Evolutionary conservation across 2,329 filamentous ascomycete species (phyloP).

Genomic region (Penicillium brasilianum): DNA sequence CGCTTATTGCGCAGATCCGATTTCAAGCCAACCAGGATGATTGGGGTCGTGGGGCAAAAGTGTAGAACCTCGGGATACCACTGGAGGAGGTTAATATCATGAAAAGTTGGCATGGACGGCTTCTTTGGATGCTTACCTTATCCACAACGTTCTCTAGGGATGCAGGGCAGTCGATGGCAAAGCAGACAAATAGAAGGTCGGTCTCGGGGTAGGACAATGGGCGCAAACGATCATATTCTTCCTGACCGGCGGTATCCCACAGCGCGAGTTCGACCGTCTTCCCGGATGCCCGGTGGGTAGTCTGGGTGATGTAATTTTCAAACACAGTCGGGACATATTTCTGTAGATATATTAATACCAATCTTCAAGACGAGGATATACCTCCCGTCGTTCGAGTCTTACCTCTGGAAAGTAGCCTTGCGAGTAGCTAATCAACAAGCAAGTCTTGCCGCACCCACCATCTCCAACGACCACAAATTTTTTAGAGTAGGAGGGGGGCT

Average conservation of each 20-base stretch:
- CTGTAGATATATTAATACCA: slow-evolving; percentile 53
- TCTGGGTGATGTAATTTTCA: slow-evolving; percentile 99
- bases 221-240: slow-evolving; percentile 95
- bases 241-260: slow-evolving; percentile 98
- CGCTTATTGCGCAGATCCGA: slow-evolving; percentile 94
- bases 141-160: slow-evolving; percentile 98
- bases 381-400: slow-evolving; percentile 37
- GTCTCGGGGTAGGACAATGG: slow-evolving; percentile 98
- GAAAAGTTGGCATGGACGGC: background rate
- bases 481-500: slow-evolving; percentile 93
- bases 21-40: slow-evolving; percentile 95
- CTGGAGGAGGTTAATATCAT: slow-evolving; percentile 53
- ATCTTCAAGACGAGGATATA: background rate
- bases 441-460: slow-evolving; percentile 98
- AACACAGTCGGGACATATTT: slow-evolving; percentile 99
- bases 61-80: slow-evolving; percentile 99
- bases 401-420: slow-evolving; percentile 99
- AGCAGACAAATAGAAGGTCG: slow-evolving; percentile 97
- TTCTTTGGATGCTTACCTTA: slow-evolving; percentile 68
- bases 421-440: slow-evolving; percentile 96
- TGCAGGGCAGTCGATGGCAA: slow-evolving; percentile 98
- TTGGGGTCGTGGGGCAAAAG: slow-evolving; percentile 96
- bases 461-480: slow-evolving; percentile 99
- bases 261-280: slow-evolving; percentile 96
- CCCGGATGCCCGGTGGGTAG: slow-evolving; percentile 81